Evolutionary conservation across 140 eudicot species (phyloP), one percentile per base, ranked within the genome.

Genomic region (Bidens hawaiensis): DNA sequence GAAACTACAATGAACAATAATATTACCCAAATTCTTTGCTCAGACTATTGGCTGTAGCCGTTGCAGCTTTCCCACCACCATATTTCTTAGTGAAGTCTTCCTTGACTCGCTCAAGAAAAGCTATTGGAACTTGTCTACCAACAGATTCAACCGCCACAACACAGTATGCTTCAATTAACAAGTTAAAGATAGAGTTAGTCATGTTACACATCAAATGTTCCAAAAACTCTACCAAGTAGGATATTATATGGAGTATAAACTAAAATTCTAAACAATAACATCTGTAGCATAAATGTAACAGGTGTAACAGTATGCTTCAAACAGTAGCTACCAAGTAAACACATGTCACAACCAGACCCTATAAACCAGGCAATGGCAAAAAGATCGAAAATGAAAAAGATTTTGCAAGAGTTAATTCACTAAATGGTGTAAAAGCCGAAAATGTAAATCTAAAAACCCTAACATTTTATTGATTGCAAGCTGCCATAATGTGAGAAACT

Each of bases 71-170:
- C 21, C 98, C 98, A 30, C 98, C 98, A 34, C 91, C 83, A 74
- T 91, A 91, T 82, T 83, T 91, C 86, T 91, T 91, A 73, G 81
- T 84, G 72, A 91, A 91, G n/a, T 91, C 98, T 27, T 91, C 98
- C 76, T 87, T 91, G 12, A 78, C 79, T 50, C 96, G 69, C 69
- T 91, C 98, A 45, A 91, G 89, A 71, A 80, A 91, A 49, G 98
- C 98, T 25, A 91, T 91, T 6, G 98, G 98, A 61, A 91, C 64
- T 69, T 91, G 98, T 67, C 95, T 82, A 54, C 98, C 98, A 74
- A 82, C 87, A 45, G 96, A 87, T 77, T 91, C 98, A 63, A 80
- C 94, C 13, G 98, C 98, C 19, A 91, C 98, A 59, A 91, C 96
- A 84, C 96, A 91, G 62, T 79, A 90, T 30, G 97, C 97, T 90